Evolutionary conservation across 1,139 yeast genomes (phyloP), one percentile per base, ranked within the genome.

Genomic region (Ogataea hybrid): DNA sequence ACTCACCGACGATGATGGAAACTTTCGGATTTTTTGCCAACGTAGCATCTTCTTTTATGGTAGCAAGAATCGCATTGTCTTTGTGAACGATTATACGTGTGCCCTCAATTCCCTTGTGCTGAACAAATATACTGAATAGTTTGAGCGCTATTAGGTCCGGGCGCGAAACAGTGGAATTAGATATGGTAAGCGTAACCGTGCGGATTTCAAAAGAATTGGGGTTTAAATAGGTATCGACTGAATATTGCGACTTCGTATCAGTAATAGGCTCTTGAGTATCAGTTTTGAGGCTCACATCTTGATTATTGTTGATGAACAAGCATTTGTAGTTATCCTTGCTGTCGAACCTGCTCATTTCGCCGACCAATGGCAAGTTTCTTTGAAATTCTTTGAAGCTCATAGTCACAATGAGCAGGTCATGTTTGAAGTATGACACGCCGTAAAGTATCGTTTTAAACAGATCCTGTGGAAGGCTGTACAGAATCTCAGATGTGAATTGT

Each of bases 401-500:
- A 1, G 61, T 47, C 23, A 52, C 21, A 7, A 58, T 46, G 10
- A 58, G 37, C 14, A 59, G 48, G 41, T 56, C 57, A 23, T 52
- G 34, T 1, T 31, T 25, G 22, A 47, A 44, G 33, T 47, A 50
- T 3, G 37, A 23, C 2, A 54, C 31, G 30, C 54, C 54, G 12
- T 47, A 45, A 16, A 56, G 38, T 12, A 57, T 32, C 2, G 62
- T 50, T 29, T 48, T 45, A 6, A 56, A 28, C 21, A 42, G 43
- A 14, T 65, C 73, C 32, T 63, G 61, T 3, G 64, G 67, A 2
- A 81, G 67, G 1, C 82, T 69, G 44, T 76, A 70, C 14, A 77
- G 65, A 5, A 81, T 73, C 49, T 70, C 75, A n/a, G 81, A 73
- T 6, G 75, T 56, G 54, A 73, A 75, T 4, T 70, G 69, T 39